A percentile compares a stretch with the other conserved stretches of the same genome.
These are phyloP conservation scores for Rutstroemia sp. DNA, from an alignment of 2,329 filamentous ascomycete genomes.

Conservation along the genomic window DNA sequence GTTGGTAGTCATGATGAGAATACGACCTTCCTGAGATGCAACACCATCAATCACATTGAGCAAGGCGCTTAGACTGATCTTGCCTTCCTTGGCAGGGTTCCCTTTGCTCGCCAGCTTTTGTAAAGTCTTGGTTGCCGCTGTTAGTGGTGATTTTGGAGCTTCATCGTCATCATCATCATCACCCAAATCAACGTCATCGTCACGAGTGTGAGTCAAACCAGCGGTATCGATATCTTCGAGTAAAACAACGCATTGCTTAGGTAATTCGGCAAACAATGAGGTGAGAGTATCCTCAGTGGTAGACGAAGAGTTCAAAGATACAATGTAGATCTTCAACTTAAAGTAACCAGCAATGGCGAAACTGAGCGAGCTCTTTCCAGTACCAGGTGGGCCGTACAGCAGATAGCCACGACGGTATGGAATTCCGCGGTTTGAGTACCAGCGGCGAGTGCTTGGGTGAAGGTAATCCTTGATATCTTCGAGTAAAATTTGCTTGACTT, in stretches of 20 bases:
- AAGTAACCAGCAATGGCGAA: slow-evolving; percentile 65
- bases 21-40: slow-evolving; percentile 56
- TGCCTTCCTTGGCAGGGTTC: slow-evolving; percentile 34
- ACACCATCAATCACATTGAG: slow-evolving; percentile 65
- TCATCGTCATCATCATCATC: background rate
- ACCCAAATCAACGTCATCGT: slow-evolving; percentile 14
- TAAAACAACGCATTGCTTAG: slow-evolving; percentile 62
- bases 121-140: background rate
- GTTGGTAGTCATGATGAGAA: slow-evolving; percentile 68
- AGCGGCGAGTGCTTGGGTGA: slow-evolving; percentile 55
- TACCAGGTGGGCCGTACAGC: slow-evolving; percentile 72
- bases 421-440: slow-evolving; percentile 79
- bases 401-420: slow-evolving; percentile 81
- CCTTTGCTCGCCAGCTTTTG: background rate
- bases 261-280: slow-evolving; percentile 58
- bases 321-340: slow-evolving; percentile 62
- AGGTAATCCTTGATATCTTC: slow-evolving; percentile 57
- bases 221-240: slow-evolving; percentile 72
- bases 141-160: background rate
- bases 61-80: slow-evolving; percentile 53
- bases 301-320: slow-evolving; percentile 45
- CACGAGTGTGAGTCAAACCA: slow-evolving; percentile 49
- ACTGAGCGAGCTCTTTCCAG: slow-evolving; percentile 68
- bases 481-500: slow-evolving; percentile 51
- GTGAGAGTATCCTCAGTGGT: slow-evolving; percentile 60